Percentiles rank a stretch among this genome's conserved stretches.
These are phyloP conservation scores for Cucurbita moschata DNA, from an alignment of 306 rosid species.

Conservation along the genomic window DNA sequence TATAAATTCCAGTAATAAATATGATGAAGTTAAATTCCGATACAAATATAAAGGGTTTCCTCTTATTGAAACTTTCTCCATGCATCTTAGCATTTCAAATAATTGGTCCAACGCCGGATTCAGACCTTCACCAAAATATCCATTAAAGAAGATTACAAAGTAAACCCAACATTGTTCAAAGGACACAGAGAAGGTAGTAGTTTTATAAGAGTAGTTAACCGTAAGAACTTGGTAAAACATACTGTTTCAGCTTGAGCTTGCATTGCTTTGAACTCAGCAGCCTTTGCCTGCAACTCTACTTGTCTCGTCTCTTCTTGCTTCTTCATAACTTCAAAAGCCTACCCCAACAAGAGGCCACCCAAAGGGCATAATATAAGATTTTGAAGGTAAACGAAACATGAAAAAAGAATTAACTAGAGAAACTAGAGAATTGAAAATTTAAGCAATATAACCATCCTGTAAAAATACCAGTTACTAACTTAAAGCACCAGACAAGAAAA, in stretches of 20 bases:
- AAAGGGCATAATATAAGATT: neutral
- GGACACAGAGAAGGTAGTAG: neutral
- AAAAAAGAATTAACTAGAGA: neutral
- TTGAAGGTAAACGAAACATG: neutral
- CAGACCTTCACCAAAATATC: neutral
- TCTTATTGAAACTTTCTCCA: neutral
- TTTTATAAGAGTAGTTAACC: neutral
- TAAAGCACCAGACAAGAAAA: neutral
- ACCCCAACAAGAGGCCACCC: neutral
- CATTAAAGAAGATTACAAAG: neutral
- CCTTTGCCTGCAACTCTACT: conserved; percentile 50
- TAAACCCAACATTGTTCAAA: neutral
- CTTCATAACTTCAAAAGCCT: conserved; percentile 55
- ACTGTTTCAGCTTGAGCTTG: conserved; percentile 78
- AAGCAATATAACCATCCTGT: neutral
- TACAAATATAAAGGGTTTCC: neutral
- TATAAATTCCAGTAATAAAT: neutral
- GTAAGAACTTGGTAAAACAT: neutral
- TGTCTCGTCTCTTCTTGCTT: conserved; percentile 77
- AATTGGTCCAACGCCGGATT: neutral
- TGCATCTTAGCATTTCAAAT: neutral
- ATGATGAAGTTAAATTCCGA: neutral
- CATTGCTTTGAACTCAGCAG: conserved; percentile 53
- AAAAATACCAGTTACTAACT: neutral
- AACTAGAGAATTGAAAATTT: neutral